Evolutionary conservation across 2,329 filamentous ascomycete species (phyloP).

Genomic region (Aciculosporium take): DNA sequence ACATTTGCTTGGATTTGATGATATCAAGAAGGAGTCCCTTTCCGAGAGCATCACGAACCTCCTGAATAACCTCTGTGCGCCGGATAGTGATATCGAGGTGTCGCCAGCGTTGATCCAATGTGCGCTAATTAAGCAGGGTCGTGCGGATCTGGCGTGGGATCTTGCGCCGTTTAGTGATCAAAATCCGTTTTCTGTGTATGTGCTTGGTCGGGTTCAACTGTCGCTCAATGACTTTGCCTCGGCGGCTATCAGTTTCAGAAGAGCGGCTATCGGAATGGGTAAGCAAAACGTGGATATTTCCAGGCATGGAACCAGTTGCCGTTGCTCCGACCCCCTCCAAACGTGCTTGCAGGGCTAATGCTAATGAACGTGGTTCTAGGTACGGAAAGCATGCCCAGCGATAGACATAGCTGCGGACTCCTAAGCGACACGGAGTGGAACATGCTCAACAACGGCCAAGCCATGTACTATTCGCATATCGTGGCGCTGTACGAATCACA

Average conservation of each 20-base stretch:
- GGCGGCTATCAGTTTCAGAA: slow-evolving; percentile 66
- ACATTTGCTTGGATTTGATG: slow-evolving; percentile 48
- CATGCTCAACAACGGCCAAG: slow-evolving; percentile 54
- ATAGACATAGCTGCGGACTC: slow-evolving; percentile 48
- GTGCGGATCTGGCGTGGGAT: slow-evolving; percentile 45
- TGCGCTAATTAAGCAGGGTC: slow-evolving; percentile 42
- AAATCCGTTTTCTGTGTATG: slow-evolving; percentile 57
- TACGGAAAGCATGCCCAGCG: slow-evolving; percentile 28
- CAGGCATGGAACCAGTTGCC: no score
- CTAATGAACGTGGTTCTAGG: slow-evolving; percentile 20
- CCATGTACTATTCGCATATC: slow-evolving; percentile 79
- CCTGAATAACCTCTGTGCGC: slow-evolving; percentile 49
- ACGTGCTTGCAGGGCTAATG: background rate
- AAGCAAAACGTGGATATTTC: no score
- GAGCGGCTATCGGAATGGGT: slow-evolving; percentile 72
- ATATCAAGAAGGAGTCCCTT: slow-evolving; percentile 34
- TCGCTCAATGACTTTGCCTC: slow-evolving; percentile 57
- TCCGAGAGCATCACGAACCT: slow-evolving; percentile 51
- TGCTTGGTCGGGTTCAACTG: slow-evolving; percentile 69
- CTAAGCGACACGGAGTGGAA: slow-evolving; percentile 64
- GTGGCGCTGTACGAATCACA: slow-evolving; percentile 66
- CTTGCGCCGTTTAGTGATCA: slow-evolving; percentile 41
- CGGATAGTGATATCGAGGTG: slow-evolving; percentile 52
- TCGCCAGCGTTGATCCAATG: slow-evolving; percentile 47
- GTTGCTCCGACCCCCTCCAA: background rate